A percentile compares a stretch with the other conserved stretches of the same genome.
These are phyloP conservation scores for Escallonia herrerae DNA, from an alignment of 129 eudicot species.

Conservation along the genomic window DNA sequence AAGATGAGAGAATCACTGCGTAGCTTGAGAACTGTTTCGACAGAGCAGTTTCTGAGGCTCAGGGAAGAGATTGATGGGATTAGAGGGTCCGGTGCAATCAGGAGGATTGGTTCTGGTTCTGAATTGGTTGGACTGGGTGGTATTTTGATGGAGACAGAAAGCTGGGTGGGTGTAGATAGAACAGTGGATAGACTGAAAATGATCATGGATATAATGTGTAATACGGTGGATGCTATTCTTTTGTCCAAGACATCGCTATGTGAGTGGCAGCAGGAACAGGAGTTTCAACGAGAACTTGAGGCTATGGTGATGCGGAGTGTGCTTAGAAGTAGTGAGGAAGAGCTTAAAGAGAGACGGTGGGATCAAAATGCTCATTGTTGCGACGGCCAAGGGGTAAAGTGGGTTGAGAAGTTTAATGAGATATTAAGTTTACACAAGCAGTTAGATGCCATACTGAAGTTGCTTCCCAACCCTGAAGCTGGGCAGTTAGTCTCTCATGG, in stretches of 20 bases:
- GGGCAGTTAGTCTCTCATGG: constrained; percentile 52
- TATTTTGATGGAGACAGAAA: constrained; percentile 36
- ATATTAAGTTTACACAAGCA: constrained; percentile 46
- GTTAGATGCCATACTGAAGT: constrained; percentile 50
- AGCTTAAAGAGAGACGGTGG: constrained; percentile 36
- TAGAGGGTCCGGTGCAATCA: constrained; percentile 34
- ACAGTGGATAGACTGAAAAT: constrained; percentile 32
- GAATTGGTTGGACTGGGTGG: constrained; percentile 59
- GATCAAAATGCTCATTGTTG: constrained; percentile 17
- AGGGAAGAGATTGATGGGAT: constrained; percentile 39
- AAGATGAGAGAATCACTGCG: constrained; percentile 34
- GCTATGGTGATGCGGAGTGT: constrained; percentile 42
- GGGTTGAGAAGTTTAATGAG: constrained; percentile 46
- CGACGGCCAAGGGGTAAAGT: constrained; percentile 29
- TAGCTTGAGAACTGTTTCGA: constrained; percentile 20
- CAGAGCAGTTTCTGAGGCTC: constrained; percentile 43
- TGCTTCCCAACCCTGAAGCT: constrained; percentile 40
- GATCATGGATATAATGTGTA: constrained; percentile 40
- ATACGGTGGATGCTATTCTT: constrained; percentile 29
- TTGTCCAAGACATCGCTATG: constrained; percentile 26
- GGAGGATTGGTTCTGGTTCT: constrained; percentile 47
- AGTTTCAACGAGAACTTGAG: constrained; percentile 40
- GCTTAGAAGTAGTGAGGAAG: constrained; percentile 30
- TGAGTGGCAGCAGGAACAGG: constrained; percentile 37
- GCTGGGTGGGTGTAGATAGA: constrained; percentile 24